Conservation (phyloP, 2,329 filamentous ascomycete species). For the Fusarium camptoceras region DNA sequence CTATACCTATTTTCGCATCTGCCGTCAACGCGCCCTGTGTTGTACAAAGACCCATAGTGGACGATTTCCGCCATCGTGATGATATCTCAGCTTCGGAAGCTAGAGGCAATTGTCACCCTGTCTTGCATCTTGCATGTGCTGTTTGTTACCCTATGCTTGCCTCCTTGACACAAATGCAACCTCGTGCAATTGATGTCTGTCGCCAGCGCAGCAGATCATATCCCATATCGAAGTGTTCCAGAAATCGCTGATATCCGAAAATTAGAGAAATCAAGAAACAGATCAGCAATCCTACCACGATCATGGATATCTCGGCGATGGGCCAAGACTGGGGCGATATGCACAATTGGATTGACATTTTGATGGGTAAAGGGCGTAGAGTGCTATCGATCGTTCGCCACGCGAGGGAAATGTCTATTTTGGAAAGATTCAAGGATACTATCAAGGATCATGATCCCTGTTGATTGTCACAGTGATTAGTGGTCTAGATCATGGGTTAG, state of each 20-base stretch:
- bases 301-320: constrained; percentile 5
- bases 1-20: constrained; percentile 16
- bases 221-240: neutral
- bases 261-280: neutral
- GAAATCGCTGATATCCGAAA: neutral
- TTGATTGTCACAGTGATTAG: neutral
- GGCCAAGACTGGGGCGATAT: constrained; percentile 8
- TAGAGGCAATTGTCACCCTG: neutral
- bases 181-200: neutral
- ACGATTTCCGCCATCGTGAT: neutral
- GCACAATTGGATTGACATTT: neutral
- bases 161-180: neutral
- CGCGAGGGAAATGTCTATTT: neutral
- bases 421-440: neutral
- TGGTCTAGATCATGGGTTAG: neutral
- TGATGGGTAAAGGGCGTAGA: neutral
- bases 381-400: constrained; percentile 21
- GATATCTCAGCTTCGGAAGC: neutral
- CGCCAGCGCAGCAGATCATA: neutral
- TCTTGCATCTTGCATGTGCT: too few relatives aligned
- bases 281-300: neutral
- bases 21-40: neutral
- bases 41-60: neutral
- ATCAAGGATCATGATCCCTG: constrained; percentile 10
- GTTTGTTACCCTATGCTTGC: neutral